Percentiles rank a stretch among this genome's conserved stretches.
Evolutionary conservation across 768 basidiomycete genomes (phyloP).

Genomic region (Dendrothele bispora): DNA sequence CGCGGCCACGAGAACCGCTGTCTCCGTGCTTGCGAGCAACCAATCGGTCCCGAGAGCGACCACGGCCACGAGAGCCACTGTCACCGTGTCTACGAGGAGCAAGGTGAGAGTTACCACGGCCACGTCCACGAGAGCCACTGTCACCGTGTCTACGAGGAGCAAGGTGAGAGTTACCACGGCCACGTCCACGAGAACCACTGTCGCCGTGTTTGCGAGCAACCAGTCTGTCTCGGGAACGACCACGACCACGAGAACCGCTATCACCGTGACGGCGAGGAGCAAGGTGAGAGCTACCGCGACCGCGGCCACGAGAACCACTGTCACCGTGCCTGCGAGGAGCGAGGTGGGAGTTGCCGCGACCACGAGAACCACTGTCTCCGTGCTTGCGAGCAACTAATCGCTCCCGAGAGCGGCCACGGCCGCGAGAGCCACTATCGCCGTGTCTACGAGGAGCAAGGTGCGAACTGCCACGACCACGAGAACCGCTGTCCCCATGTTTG

Average conservation of each 20-base stretch:
- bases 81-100: not conserved
- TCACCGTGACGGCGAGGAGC: not conserved
- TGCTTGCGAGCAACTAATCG: not conserved
- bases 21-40: not conserved
- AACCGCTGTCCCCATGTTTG: conserved; percentile 1
- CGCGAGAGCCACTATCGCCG: not conserved
- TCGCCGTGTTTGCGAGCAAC: not conserved
- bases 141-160: not conserved
- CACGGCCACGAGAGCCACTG: not conserved
- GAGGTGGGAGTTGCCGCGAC: not conserved
- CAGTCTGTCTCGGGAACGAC: not conserved
- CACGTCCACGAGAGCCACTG: not conserved
- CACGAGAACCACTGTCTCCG: conserved; percentile 1
- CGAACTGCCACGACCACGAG: not conserved
- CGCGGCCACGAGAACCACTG: not conserved
- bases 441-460: not conserved
- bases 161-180: too few species aligned
- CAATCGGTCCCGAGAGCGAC: not conserved
- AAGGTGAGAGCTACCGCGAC: not conserved
- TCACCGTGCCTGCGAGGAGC: not conserved
- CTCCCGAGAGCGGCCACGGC: not conserved
- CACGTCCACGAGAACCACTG: not conserved
- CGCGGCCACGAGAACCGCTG: not conserved
- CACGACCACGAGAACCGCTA: not conserved
- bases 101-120: conserved; percentile 1